phyloP scores from a whole-genome alignment of 495 filamentous ascomycete species.

The Geopyxis carbonaria region DNA sequence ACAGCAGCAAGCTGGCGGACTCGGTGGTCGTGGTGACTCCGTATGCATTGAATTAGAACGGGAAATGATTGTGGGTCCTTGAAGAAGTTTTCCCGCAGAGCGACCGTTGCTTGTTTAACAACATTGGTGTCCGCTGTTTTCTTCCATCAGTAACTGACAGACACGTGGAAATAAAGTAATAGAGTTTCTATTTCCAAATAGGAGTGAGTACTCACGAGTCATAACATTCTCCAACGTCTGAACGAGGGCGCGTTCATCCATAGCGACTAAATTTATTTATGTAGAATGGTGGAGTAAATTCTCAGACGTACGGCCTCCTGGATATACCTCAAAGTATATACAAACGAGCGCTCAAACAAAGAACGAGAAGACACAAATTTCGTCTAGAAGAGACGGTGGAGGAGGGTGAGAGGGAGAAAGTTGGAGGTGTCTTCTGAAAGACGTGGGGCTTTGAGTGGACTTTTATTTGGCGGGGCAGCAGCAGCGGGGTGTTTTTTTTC shows the following conservation, averaged over 20 bases:
- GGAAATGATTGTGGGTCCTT: slow-evolving; percentile 64
- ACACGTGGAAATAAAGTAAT: slow-evolving; percentile 8
- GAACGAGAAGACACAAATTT: no score
- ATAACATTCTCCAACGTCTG: slow-evolving; percentile 59
- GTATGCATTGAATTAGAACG: slow-evolving; percentile 68
- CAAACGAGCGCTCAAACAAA: no score
- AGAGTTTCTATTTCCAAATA: slow-evolving; percentile 30
- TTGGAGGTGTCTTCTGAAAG: no score
- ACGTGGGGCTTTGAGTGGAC: no score
- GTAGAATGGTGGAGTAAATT: no score
- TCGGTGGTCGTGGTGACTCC: slow-evolving; percentile 49
- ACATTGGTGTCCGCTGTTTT: slow-evolving; percentile 52
- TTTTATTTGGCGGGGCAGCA: no score
- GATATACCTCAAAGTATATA: no score
- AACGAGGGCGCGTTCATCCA: slow-evolving; percentile 60
- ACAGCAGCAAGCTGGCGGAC: slow-evolving; percentile 81
- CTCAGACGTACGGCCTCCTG: no score
- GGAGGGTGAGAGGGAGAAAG: no score
- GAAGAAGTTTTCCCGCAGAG: slow-evolving; percentile 83
- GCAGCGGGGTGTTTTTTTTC: no score
- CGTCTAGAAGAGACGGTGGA: no score
- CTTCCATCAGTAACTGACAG: not conserved
- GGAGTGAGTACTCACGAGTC: slow-evolving; percentile 41
- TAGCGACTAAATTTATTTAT: no score
- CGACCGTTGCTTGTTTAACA: slow-evolving; percentile 78